Percentiles rank a stretch among this genome's conserved stretches.
phyloP scores from a whole-genome alignment of 257 asterid genomes.

The Przewalskia tangutica region DNA sequence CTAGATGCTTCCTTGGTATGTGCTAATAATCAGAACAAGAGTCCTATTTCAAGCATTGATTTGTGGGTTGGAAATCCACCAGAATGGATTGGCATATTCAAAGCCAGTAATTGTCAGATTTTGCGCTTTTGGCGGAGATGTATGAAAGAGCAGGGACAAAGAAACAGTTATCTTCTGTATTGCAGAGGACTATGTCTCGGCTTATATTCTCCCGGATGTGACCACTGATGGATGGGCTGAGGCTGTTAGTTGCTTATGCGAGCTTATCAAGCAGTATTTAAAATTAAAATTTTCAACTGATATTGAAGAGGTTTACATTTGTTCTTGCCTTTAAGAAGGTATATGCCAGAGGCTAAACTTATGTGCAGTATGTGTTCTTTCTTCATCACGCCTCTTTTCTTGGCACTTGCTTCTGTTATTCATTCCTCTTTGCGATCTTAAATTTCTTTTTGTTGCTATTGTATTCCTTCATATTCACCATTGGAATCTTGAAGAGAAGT shows the following conservation, averaged over 20 bases:
- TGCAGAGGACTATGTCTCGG: conserved; percentile 45
- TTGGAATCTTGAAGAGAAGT: too few species aligned
- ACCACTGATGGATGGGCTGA: conserved; percentile 22
- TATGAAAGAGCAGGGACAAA: conserved; percentile 30
- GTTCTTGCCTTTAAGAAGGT: conserved; percentile 64
- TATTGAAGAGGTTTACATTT: conserved; percentile 78
- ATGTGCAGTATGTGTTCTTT: too few species aligned
- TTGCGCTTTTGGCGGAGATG: conserved; percentile 39
- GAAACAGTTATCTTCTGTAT: conserved; percentile 44
- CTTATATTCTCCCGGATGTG: conserved; percentile 15
- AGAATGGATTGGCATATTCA: conserved; percentile 66
- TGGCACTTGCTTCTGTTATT: too few species aligned
- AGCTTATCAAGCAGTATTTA: conserved; percentile 68
- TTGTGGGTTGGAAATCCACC: too few species aligned
- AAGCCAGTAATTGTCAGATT: conserved; percentile 30
- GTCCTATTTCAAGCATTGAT: too few species aligned
- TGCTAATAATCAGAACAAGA: too few species aligned
- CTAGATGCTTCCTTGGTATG: too few species aligned
- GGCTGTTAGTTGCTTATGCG: conserved; percentile 42
- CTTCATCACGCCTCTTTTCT: too few species aligned
- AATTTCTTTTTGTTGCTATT: too few species aligned
- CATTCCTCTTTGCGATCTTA: too few species aligned
- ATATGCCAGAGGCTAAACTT: background rate
- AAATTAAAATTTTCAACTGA: conserved; percentile 55
- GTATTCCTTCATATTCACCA: too few species aligned